Percentiles rank a stretch among this genome's conserved stretches.
Evolutionary conservation across 2,329 filamentous ascomycete species (phyloP).

Genomic region (Teratosphaeria epicoccoides): DNA sequence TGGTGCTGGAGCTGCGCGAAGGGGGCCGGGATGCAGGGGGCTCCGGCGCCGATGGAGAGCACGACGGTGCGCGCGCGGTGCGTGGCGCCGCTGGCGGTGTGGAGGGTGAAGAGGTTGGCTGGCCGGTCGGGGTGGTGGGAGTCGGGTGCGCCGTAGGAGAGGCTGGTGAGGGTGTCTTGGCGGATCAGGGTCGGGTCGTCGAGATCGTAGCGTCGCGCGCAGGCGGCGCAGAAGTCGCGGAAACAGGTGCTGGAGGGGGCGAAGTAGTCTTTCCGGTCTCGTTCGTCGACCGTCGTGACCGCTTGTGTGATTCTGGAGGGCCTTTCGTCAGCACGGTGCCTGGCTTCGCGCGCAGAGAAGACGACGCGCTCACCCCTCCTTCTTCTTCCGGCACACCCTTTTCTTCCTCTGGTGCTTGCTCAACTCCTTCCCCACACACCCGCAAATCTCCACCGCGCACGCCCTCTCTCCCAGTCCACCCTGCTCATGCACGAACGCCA

Average conservation of each 20-base stretch:
- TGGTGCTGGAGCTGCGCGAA: constrained; percentile 7
- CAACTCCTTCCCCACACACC: constrained; percentile 67
- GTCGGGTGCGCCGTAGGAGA: constrained; percentile 45
- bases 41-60: constrained; percentile 58
- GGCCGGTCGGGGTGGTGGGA: too few species aligned
- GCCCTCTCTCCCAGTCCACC: constrained; percentile 46
- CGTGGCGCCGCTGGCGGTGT: constrained; percentile 42
- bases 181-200: constrained; percentile 42
- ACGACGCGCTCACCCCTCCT: background rate
- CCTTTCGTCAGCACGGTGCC: too few species aligned
- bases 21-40: constrained; percentile 39
- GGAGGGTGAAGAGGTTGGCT: constrained; percentile 58
- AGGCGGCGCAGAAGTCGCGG: constrained; percentile 30
- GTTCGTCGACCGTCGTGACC: constrained; percentile 28
- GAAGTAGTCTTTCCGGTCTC: constrained; percentile 39
- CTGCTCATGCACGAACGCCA: constrained; percentile 56
- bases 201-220: constrained; percentile 38
- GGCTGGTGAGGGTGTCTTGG: constrained; percentile 49
- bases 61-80: constrained; percentile 52
- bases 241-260: constrained; percentile 33
- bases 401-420: constrained; percentile 69
- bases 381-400: constrained; percentile 27
- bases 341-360: too few species aligned
- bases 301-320: background rate
- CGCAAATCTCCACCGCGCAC: constrained; percentile 53